Percentiles rank a stretch among this genome's conserved stretches.
Evolutionary conservation across 2,329 filamentous ascomycete genomes (phyloP).

Genomic region (Pseudomassariella vexata): DNA sequence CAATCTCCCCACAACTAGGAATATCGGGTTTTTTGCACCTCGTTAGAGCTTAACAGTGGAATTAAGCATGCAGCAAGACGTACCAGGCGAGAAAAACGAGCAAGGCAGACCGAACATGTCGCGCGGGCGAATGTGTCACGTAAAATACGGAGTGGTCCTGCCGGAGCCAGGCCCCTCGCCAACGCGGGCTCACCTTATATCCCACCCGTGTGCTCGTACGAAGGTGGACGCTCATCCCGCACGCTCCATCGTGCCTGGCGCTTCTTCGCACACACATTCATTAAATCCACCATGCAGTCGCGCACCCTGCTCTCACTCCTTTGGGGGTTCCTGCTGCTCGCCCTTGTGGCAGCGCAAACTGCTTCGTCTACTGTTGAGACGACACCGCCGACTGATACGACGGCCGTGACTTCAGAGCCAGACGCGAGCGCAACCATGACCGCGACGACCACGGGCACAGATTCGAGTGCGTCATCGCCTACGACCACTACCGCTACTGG

Average conservation of each 20-base stretch:
- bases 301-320: conserved; percentile 19
- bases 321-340: conserved; percentile 22
- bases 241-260: conserved; percentile 4
- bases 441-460: conserved; percentile 6
- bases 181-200: conserved; percentile 11
- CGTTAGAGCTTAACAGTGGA: conserved; percentile 9
- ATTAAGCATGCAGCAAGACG: conserved; percentile 13
- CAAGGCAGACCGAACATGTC: too few relatives aligned
- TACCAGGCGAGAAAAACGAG: too few relatives aligned
- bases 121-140: too few relatives aligned
- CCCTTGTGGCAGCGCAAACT: conserved; percentile 25
- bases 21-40: conserved; percentile 12
- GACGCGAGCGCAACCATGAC: conserved; percentile 8
- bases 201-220: conserved; percentile 9
- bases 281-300: conserved; percentile 15
- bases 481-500: conserved; percentile 10
- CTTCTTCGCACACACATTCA: conserved; percentile 12
- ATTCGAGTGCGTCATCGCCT: conserved; percentile 3
- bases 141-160: too few relatives aligned
- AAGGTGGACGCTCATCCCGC: neutral
- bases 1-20: conserved; percentile 19
- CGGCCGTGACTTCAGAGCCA: conserved; percentile 8
- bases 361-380: conserved; percentile 19
- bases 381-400: conserved; percentile 8
- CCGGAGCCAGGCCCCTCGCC: neutral